Conservation (phyloP, 208 protist species). For the Acanthamoeba triangularis region DNA sequence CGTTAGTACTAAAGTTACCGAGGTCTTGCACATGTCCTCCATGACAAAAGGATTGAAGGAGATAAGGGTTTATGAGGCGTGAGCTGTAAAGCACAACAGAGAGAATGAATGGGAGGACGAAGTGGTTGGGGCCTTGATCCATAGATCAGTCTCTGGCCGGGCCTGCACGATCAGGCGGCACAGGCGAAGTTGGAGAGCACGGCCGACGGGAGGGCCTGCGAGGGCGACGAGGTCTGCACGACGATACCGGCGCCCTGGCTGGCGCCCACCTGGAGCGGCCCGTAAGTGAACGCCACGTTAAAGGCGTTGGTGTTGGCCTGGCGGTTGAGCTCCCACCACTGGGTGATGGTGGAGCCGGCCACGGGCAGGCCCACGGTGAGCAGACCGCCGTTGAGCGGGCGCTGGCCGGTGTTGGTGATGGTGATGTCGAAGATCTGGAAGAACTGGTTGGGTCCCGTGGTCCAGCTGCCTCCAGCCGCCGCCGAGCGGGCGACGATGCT, state of each 20-base stretch:
- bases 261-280: neutral
- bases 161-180: neutral
- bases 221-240: neutral
- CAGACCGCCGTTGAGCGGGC: neutral
- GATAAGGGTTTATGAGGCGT: too few species aligned
- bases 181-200: neutral
- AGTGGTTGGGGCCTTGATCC: too few species aligned
- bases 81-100: too few species aligned
- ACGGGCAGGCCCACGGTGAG: neutral
- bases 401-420: neutral
- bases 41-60: too few species aligned
- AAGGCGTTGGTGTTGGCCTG: neutral
- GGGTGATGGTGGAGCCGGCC: neutral
- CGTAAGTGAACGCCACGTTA: neutral
- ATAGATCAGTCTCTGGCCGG: too few species aligned
- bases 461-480: neutral
- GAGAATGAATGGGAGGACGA: too few species aligned
- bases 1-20: too few species aligned
- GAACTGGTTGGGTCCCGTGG: neutral
- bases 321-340: neutral
- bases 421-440: slow-evolving; percentile 22
- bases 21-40: too few species aligned
- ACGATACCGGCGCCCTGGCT: neutral
- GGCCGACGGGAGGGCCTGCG: neutral
- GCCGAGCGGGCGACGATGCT: neutral